Evolutionary conservation across 2,329 filamentous ascomycete genomes (phyloP), one percentile per base, ranked within the genome.

Genomic region (Cytospora schulzeri): DNA sequence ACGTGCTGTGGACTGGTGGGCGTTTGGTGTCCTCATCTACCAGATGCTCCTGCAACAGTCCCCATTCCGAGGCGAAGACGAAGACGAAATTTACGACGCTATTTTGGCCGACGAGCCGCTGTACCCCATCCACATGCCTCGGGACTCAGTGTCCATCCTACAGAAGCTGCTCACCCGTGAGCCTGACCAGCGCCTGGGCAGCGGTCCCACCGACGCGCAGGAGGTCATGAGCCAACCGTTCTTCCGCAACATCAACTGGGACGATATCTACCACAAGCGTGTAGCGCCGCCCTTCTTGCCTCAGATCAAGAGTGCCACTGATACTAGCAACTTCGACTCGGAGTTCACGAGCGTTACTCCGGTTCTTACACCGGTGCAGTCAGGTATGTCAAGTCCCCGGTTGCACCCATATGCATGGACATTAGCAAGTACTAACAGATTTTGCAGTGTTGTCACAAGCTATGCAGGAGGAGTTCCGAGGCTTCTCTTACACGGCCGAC

Each of bases 31-130:
- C 35, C 81, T 99, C 71, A 99, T 99, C 73, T 99, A 99, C 81
- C 95, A 99, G 78, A 99, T 99, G 96, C 90, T 99, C 64, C 87
- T 99, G 57, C 96, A 99, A 75, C 96, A 99, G 76, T 98, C 94
- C 33, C 95, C 95, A 0, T 99, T 99, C 90, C 90, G 95, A 72
- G 95, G 95, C 73, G 96, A 99, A 77, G 95, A 99, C 71, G 96
- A 99, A 75, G 95, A 99, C 75, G 95, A 99, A 79, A 99, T 99
- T 68, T 99, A 99, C 81, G 95, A 99, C 72, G 94, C 95, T 41
- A 98, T 99, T 80, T 86, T 99, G 52, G 93, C 94, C 9, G 95
- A 99, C 75, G 95, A 99, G 79, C 95, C 95, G 41, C 84, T 99
- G 15, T 99, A 99, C 75, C 95, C 95, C 14, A 98, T 99, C 69